A percentile compares a stretch with the other conserved stretches of the same genome.
Conservation (phyloP, 2,329 filamentous ascomycete species). For the Aplosporella prunicola region DNA sequence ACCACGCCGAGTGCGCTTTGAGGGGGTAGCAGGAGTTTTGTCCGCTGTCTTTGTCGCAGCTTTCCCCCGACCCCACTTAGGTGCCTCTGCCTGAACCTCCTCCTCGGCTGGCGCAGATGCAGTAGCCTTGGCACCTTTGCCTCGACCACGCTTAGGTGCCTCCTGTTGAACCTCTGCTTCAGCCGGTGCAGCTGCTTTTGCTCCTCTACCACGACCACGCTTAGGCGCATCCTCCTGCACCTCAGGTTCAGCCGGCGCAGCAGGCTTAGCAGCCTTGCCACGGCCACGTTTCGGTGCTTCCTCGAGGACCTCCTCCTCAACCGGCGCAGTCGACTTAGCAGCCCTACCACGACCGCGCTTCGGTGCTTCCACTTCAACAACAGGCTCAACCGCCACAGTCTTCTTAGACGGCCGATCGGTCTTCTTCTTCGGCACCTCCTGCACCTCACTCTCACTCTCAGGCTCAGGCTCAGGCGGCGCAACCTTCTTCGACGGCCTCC, state of each 20-base stretch:
- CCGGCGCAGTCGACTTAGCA: background rate
- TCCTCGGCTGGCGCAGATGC: background rate
- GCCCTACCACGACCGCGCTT: slow-evolving; percentile 4
- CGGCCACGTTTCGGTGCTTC: background rate
- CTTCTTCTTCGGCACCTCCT: background rate
- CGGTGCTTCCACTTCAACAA: background rate
- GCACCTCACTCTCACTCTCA: background rate
- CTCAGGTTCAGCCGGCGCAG: background rate
- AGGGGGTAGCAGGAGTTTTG: too few species aligned
- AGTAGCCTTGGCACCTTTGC: slow-evolving; percentile 1
- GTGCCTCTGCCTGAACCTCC: too few species aligned
- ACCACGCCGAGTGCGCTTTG: too few species aligned
- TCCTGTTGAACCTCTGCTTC: too few species aligned
- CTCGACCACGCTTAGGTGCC: slow-evolving; percentile 1
- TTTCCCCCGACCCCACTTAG: too few species aligned
- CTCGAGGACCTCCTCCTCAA: background rate
- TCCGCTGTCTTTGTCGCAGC: too few species aligned
- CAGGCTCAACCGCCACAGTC: background rate
- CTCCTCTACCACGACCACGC: slow-evolving; percentile 1
- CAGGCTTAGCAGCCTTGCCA: background rate
- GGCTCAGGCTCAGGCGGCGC: background rate
- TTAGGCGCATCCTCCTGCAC: too few species aligned
- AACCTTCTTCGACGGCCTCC: slow-evolving; percentile 5
- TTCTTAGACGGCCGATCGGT: background rate
- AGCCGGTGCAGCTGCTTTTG: background rate